Conservation (phyloP, 257 asterid genomes). For the Solanum rostratum region DNA sequence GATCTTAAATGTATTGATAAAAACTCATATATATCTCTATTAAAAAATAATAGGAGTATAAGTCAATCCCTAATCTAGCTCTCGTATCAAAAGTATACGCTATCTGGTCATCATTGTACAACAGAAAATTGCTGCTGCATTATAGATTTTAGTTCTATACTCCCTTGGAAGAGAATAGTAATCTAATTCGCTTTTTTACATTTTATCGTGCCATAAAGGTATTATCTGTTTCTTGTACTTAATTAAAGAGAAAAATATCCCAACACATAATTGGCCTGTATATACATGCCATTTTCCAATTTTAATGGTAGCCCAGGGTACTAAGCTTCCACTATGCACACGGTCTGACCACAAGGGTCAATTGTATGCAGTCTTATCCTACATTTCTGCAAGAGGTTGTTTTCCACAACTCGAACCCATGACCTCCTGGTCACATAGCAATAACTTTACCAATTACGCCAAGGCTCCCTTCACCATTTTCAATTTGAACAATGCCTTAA, state of each 20-base stretch:
- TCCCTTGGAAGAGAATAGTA: too few species aligned
- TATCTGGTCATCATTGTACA: too few species aligned
- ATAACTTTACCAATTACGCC: neutral
- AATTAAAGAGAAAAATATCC: neutral
- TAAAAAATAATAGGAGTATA: neutral
- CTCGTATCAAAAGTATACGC: too few species aligned
- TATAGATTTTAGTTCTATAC: too few species aligned
- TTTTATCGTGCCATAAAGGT: neutral
- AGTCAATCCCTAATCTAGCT: neutral
- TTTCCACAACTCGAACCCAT: accelerated
- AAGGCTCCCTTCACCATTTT: neutral
- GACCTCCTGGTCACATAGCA: neutral
- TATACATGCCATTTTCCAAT: neutral
- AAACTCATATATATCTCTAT: neutral
- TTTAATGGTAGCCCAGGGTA: neutral
- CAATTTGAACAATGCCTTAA: neutral
- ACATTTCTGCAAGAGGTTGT: accelerated
- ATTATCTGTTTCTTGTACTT: neutral
- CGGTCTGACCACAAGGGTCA: neutral
- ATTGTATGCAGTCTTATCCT: neutral
- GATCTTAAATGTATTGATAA: neutral
- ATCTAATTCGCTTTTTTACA: too few species aligned
- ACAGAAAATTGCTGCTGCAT: too few species aligned
- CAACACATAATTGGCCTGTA: neutral
- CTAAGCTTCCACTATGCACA: accelerated